Base-by-base conservation (phyloP, 2,329 filamentous ascomycete genomes). In the Clonostachys solani region DNA sequence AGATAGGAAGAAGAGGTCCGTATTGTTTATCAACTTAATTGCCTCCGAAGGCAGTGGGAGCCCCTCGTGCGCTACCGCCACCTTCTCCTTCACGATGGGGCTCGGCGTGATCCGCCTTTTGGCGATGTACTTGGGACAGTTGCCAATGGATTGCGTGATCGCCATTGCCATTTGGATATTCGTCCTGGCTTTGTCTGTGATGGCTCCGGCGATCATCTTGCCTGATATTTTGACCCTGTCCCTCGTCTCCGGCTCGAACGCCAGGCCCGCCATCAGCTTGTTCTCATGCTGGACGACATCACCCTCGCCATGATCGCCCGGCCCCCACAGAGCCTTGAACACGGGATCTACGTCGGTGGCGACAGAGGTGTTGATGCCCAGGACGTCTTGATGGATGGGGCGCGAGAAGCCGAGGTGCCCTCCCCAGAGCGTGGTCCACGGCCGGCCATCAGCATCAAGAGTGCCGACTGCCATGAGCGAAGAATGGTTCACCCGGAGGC, bases 91-190 rank as follows among this genome's bases (percentile, higher is more conserved):
- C 23, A 29, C 9, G 23, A 29, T 29, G 23, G 23, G 23, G 4
- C 23, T 29, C 6, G 77, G 74, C 3, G 66, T 60, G 37, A 95
- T 80, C 3, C 71, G 68, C 60, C 87, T 91, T 57, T 80, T 81
- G 63, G 92, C 94, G 34, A 95, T 61, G 56, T 95, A 95, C 64
- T 95, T 95, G 2, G 90, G 89, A 56, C 89, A 95, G 56, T 94
- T 95, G 0, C 88, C 84, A 68, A 95, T 58, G 53, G 82, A 87
- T 63, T 88, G 84, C 33, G 86, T 77, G 47, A 95, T 81, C 38
- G 78, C 77, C 41, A 90, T 71, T 13, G 86, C 82, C 35, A 92
- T 67, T 62, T 78, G 74, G 40, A 75, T 56, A 6, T 67, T 62
- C 8, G 54, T 61, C 6, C 59, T 58, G 5, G 57, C 60, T 43